Conservation (phyloP, 176 grass and related monocot species). For the Oryza rufipogon region DNA sequence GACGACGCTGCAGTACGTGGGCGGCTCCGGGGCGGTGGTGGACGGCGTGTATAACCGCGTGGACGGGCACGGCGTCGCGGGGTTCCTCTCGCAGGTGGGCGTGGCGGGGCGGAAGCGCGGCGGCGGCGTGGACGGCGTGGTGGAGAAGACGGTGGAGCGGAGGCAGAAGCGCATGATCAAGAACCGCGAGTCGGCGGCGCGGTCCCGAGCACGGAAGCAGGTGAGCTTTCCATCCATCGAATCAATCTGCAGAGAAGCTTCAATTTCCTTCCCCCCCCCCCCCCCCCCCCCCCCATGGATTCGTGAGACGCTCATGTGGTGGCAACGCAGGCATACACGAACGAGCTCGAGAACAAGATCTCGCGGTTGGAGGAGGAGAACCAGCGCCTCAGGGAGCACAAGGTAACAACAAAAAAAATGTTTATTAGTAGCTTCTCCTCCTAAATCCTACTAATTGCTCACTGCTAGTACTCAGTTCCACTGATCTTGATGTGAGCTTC, state of each 20-base stretch:
- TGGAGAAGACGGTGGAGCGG: conserved; percentile 79
- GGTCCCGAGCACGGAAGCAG: conserved; percentile 92
- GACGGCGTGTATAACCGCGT: conserved; percentile 43
- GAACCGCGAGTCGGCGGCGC: conserved; percentile 91
- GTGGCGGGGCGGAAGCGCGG: conserved; percentile 62
- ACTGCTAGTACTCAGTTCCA: not conserved
- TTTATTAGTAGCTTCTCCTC: not conserved
- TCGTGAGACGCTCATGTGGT: not conserved
- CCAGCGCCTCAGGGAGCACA: conserved; percentile 53
- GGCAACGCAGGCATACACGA: conserved; percentile 69
- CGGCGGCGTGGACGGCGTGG: conserved; percentile 32
- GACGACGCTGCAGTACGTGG: conserved; percentile 33
- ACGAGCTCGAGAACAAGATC: conserved; percentile 91
- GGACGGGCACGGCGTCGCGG: conserved; percentile 27
- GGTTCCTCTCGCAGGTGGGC: conserved; percentile 43
- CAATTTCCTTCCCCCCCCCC: not conserved
- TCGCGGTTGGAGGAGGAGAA: conserved; percentile 71
- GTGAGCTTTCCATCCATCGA: conserved; percentile 23
- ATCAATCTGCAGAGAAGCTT: too few relatives aligned
- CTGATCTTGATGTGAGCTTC: conserved; percentile 20
- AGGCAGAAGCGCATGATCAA: conserved; percentile 98
- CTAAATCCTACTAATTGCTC: not conserved
- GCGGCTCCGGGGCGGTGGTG: conserved; percentile 35
- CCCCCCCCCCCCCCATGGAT: not conserved
- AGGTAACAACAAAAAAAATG: conserved; percentile 39